phyloP scores from a whole-genome alignment of 768 basidiomycete species.

The Cantharellus cinnabarinus region DNA sequence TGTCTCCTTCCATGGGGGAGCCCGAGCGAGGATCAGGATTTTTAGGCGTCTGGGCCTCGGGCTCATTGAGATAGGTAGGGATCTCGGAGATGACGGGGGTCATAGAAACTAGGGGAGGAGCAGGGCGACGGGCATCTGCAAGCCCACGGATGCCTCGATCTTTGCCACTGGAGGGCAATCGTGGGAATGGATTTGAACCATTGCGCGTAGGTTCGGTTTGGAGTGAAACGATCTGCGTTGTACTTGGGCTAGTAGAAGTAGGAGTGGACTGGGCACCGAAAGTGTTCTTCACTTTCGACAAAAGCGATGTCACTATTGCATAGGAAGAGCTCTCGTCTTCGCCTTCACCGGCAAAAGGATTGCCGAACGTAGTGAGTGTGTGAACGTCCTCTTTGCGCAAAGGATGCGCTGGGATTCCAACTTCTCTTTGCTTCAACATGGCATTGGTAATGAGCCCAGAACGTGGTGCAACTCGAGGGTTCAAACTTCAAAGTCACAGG shows the following conservation, averaged over 20 bases:
- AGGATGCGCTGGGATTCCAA: too few species aligned
- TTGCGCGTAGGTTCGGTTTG: slow-evolving; percentile 35
- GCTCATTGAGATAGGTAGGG: slow-evolving; percentile 44
- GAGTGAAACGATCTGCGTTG: slow-evolving; percentile 28
- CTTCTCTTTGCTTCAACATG: too few species aligned
- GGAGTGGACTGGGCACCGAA: slow-evolving; percentile 28
- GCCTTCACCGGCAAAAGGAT: slow-evolving; percentile 84
- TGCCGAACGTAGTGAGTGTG: slow-evolving; percentile 51
- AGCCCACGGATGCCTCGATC: not conserved
- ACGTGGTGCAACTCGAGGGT: too few species aligned
- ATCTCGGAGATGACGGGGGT: slow-evolving; percentile 70
- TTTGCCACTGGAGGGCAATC: slow-evolving; percentile 19
- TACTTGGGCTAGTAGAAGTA: not conserved
- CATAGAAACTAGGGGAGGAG: slow-evolving; percentile 67
- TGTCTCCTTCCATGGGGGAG: slow-evolving; percentile 1
- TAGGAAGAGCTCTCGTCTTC: slow-evolving; percentile 78
- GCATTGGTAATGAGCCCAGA: too few species aligned
- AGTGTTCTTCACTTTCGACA: slow-evolving; percentile 65
- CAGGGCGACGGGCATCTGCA: slow-evolving; percentile 12
- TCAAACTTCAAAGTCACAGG: too few species aligned
- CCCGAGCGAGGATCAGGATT: slow-evolving; percentile 14
- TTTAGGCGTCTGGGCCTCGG: slow-evolving; percentile 9
- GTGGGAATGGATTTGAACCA: slow-evolving; percentile 27
- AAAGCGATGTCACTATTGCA: slow-evolving; percentile 58
- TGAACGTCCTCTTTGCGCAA: not conserved